Conservation (phyloP, 2,329 filamentous ascomycete genomes). For the Exophiala sp. region DNA sequence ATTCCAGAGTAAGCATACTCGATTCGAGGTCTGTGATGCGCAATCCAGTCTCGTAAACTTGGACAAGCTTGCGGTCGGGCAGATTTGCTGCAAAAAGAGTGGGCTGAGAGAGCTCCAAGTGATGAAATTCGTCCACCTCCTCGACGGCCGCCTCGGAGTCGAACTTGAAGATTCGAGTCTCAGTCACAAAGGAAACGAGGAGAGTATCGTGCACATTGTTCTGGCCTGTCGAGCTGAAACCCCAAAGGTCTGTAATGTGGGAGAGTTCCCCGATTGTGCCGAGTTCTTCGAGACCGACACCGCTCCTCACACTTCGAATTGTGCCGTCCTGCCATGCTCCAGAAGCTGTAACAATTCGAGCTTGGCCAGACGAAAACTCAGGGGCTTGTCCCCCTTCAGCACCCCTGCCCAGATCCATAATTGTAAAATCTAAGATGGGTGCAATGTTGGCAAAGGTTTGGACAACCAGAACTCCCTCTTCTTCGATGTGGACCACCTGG, state of each 20-base stretch:
- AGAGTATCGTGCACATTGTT: constrained; percentile 59
- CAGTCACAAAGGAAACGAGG: constrained; percentile 71
- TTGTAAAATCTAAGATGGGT: constrained; percentile 84
- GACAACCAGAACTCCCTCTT: constrained; percentile 59
- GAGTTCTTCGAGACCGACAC: constrained; percentile 83
- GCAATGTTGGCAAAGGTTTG: constrained; percentile 80
- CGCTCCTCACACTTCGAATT: constrained; percentile 82
- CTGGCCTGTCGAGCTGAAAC: constrained; percentile 51
- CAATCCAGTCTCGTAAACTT: constrained; percentile 64
- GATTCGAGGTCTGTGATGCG: constrained; percentile 51
- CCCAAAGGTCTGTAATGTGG: constrained; percentile 67
- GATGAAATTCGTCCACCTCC: constrained; percentile 71
- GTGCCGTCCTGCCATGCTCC: constrained; percentile 86
- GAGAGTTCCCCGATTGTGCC: constrained; percentile 75
- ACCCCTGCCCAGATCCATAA: constrained; percentile 92
- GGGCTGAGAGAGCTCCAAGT: constrained; percentile 61
- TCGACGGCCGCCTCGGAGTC: constrained; percentile 70
- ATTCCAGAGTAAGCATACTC: constrained; percentile 42
- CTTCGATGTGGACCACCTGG: constrained; percentile 64
- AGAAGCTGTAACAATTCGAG: constrained; percentile 85
- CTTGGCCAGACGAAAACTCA: constrained; percentile 91
- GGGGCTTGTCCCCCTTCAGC: constrained; percentile 73
- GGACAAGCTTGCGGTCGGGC: constrained; percentile 58
- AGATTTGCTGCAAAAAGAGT: constrained; percentile 69
- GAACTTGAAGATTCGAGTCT: constrained; percentile 79